Conservation (phyloP, 352 stramenopile species). For the Phytophthora tubulina region DNA sequence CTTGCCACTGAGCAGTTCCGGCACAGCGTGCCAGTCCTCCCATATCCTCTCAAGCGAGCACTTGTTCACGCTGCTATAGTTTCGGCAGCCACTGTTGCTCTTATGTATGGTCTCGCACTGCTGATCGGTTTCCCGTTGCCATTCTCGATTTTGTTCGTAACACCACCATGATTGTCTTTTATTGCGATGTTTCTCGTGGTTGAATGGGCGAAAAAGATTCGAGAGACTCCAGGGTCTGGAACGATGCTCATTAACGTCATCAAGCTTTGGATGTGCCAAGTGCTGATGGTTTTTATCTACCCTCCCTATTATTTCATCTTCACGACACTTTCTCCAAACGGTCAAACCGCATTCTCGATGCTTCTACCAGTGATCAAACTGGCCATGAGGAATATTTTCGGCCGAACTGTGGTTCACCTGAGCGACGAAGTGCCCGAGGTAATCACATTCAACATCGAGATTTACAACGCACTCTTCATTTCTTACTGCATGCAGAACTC, state of each 20-base stretch:
- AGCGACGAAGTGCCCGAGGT: conserved; percentile 36
- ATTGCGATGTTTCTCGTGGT: conserved; percentile 18
- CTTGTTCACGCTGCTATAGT: conserved; percentile 13
- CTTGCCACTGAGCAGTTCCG: conserved; percentile 30
- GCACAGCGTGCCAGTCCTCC: conserved; percentile 27
- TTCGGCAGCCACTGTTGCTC: background rate
- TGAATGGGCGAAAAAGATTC: conserved; percentile 24
- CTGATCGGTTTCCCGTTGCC: conserved; percentile 29
- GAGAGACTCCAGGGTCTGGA: conserved; percentile 13
- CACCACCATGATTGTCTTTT: conserved; percentile 19
- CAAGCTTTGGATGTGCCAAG: conserved; percentile 33
- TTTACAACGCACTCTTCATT: conserved; percentile 42
- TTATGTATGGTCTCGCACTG: conserved; percentile 14
- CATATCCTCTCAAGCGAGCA: conserved; percentile 17
- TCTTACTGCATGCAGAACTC: conserved; percentile 44
- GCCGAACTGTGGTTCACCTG: conserved; percentile 22
- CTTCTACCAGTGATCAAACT: conserved; percentile 35
- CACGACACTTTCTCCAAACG: conserved; percentile 14
- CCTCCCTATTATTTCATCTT: conserved; percentile 37
- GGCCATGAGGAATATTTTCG: conserved; percentile 27
- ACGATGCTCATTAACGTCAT: conserved; percentile 21
- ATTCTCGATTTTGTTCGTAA: conserved; percentile 32
- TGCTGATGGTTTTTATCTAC: conserved; percentile 31
- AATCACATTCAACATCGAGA: conserved; percentile 36
- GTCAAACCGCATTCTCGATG: conserved; percentile 23